A percentile compares a stretch with the other conserved stretches of the same genome.
Evolutionary conservation across 176 grass and related monocot genomes (phyloP).

Genomic region (Melocanna baccifera): DNA sequence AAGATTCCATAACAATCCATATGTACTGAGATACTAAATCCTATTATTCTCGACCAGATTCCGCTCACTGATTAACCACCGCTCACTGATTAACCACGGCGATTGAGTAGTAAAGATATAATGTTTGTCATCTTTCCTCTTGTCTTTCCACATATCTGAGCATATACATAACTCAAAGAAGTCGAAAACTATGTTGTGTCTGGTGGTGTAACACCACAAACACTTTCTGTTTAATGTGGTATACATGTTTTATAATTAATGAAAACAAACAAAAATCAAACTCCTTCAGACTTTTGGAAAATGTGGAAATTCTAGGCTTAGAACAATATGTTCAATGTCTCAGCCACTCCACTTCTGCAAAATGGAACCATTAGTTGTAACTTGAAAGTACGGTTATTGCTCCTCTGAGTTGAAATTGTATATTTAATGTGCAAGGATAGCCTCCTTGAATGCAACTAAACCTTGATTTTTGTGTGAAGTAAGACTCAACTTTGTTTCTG

Average conservation of each 20-base stretch:
- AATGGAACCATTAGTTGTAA: not conserved
- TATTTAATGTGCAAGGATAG: not conserved
- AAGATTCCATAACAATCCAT: no score
- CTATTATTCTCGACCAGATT: no score
- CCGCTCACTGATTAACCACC: no score
- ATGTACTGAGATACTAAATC: no score
- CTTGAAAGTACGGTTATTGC: not conserved
- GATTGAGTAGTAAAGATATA: not conserved
- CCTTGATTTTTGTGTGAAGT: not conserved
- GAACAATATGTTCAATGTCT: not conserved
- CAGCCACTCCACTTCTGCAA: not conserved
- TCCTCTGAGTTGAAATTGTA: not conserved
- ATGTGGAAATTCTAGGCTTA: not conserved
- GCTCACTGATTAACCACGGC: no score
- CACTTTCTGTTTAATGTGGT: constrained; percentile 7
- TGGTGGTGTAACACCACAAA: not conserved
- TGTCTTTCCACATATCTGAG: not conserved
- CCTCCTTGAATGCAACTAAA: not conserved
- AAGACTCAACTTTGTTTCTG: constrained; percentile 24
- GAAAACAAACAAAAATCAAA: not conserved
- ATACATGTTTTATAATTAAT: not conserved
- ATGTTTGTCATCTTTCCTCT: not conserved
- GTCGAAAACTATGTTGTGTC: not conserved
- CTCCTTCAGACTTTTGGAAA: not conserved
- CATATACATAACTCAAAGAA: not conserved